Conservation (phyloP, 2,329 filamentous ascomycete genomes). For the Diplocarpon mali region DNA sequence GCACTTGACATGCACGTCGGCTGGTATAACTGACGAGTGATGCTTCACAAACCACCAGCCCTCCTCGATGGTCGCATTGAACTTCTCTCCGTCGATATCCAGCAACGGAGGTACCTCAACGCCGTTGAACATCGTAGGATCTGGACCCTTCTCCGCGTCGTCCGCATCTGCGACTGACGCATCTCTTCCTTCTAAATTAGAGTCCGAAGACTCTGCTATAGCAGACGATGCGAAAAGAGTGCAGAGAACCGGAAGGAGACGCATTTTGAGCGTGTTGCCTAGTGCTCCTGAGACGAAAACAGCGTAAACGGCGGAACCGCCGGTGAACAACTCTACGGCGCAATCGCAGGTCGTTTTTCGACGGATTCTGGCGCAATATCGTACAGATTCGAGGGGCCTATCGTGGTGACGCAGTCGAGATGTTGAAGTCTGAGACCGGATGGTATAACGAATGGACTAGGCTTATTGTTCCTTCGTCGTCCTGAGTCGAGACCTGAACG, state of each 20-base stretch:
- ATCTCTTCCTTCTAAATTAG: conserved; percentile 7
- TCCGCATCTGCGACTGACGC: conserved; percentile 17
- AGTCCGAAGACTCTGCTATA: conserved; percentile 15
- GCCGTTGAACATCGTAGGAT: conserved; percentile 38
- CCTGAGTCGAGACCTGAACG: conserved; percentile 6
- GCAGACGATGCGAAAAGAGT: conserved; percentile 20
- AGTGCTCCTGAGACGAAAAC: conserved; percentile 15
- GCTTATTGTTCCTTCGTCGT: conserved; percentile 6
- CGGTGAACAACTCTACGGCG: conserved; percentile 5
- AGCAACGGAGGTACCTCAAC: conserved; percentile 38
- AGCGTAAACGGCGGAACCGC: conserved; percentile 18
- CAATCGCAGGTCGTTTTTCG: conserved; percentile 4
- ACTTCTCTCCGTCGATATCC: conserved; percentile 36
- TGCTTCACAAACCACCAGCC: conserved; percentile 29
- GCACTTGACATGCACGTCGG: neutral
- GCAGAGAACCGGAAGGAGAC: conserved; percentile 22
- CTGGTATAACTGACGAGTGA: conserved; percentile 22
- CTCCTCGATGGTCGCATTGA: conserved; percentile 26
- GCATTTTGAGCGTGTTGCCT: conserved; percentile 21
- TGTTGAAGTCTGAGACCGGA: conserved; percentile 2
- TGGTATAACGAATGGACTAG: conserved; percentile 7
- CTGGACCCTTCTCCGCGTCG: conserved; percentile 15
- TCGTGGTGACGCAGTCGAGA: conserved; percentile 5
- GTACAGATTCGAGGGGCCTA: conserved; percentile 3
- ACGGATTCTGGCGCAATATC: conserved; percentile 1